Conservation (phyloP, 2,329 filamentous ascomycete species). For the Plectosphaerella cucumerina region DNA sequence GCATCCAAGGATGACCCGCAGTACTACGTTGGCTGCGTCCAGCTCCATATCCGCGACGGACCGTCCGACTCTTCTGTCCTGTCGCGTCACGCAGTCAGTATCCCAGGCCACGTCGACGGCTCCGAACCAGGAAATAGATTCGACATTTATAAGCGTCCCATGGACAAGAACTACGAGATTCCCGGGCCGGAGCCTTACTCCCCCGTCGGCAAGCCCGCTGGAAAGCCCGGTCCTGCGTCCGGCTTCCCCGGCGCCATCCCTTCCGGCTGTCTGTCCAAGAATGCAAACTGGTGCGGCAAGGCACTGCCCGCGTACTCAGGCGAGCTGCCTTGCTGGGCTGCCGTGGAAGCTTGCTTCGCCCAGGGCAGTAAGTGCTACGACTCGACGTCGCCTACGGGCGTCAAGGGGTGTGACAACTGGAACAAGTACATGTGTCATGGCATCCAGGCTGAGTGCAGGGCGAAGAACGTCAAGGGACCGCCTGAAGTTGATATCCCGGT, state of each 20-base stretch:
- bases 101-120: conserved; percentile 60
- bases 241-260: conserved; percentile 47
- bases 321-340: conserved; percentile 56
- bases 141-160: conserved; percentile 55
- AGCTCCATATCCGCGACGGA: conserved; percentile 55
- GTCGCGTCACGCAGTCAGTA: conserved; percentile 47
- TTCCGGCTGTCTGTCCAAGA: conserved; percentile 54
- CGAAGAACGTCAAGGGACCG: conserved; percentile 41
- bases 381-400: conserved; percentile 54
- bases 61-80: conserved; percentile 46
- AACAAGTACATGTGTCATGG: conserved; percentile 51
- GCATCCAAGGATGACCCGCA: conserved; percentile 55
- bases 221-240: conserved; percentile 6
- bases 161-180: conserved; percentile 51
- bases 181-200: conserved; percentile 54
- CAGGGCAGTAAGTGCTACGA: conserved; percentile 59
- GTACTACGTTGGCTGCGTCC: conserved; percentile 69
- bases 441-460: conserved; percentile 39
- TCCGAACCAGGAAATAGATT: conserved; percentile 54
- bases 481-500: conserved; percentile 34
- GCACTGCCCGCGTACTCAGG: conserved; percentile 54
- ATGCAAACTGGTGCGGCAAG: conserved; percentile 68
- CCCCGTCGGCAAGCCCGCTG: conserved; percentile 21
- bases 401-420: conserved; percentile 57
- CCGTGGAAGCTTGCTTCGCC: conserved; percentile 50